Conservation (phyloP, 2,329 filamentous ascomycete species). For the Lasiodiplodia sp. region DNA sequence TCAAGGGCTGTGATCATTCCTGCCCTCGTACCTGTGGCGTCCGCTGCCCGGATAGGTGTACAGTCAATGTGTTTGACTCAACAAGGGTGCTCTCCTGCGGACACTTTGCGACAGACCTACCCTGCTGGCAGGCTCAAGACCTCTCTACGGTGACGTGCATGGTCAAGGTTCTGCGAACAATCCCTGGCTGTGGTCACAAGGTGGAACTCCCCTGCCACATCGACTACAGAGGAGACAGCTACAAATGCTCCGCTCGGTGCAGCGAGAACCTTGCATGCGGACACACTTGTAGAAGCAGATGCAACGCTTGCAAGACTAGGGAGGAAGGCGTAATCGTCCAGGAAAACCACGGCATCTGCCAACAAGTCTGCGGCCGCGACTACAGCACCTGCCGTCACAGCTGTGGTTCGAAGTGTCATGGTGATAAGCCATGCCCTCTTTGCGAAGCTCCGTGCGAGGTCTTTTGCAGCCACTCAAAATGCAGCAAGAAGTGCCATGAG, state of each 20-base stretch:
- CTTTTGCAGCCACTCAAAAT: conserved; percentile 64
- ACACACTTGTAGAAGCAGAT: conserved; percentile 6
- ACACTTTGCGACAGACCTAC: conserved; percentile 36
- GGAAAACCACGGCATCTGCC: conserved; percentile 56
- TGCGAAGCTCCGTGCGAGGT: conserved; percentile 63
- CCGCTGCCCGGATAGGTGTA: conserved; percentile 36
- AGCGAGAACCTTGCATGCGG: conserved; percentile 33
- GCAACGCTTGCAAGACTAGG: conserved; percentile 39
- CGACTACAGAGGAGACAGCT: conserved; percentile 53
- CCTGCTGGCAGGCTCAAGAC: conserved; percentile 48
- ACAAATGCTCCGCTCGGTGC: conserved; percentile 61
- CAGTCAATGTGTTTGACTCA: conserved; percentile 33
- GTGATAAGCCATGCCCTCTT: conserved; percentile 53
- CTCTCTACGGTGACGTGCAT: conserved; percentile 58
- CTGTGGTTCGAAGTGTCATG: conserved; percentile 64
- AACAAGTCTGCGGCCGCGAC: conserved; percentile 57
- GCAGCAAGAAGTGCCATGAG: conserved; percentile 63
- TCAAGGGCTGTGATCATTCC: conserved; percentile 39
- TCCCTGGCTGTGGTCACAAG: conserved; percentile 65
- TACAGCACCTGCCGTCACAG: conserved; percentile 65
- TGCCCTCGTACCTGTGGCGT: conserved; percentile 42
- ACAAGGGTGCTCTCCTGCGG: conserved; percentile 40
- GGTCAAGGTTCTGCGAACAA: conserved; percentile 53
- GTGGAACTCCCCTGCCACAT: conserved; percentile 59
- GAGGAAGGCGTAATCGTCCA: conserved; percentile 33